phyloP scores from a whole-genome alignment of 1,284 basidiomycete species.

The Cryptococcus sp. region DNA sequence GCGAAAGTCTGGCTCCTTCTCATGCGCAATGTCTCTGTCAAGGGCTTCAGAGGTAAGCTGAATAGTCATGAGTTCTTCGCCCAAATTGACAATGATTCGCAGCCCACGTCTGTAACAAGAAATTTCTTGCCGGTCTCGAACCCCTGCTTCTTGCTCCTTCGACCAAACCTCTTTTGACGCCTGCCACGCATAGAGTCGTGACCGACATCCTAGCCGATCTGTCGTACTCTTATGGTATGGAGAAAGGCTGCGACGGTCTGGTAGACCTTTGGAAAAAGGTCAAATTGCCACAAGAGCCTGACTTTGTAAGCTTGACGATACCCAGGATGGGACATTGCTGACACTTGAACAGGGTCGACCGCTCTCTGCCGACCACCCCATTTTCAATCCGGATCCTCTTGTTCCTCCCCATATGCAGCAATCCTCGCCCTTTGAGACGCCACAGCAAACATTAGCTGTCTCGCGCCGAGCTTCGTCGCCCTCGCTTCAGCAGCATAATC shows the following conservation, averaged over 20 bases:
- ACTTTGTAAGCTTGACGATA: constrained; percentile 34
- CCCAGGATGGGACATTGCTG: neutral
- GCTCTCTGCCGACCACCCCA: constrained; percentile 41
- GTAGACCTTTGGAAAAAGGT: constrained; percentile 48
- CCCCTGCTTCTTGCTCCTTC: constrained; percentile 32
- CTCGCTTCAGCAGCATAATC: constrained; percentile 9
- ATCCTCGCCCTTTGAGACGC: constrained; percentile 8
- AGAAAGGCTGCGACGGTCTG: constrained; percentile 47
- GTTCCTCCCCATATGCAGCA: constrained; percentile 9
- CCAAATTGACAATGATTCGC: constrained; percentile 6
- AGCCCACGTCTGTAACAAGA: constrained; percentile 46
- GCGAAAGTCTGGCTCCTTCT: constrained; percentile 50
- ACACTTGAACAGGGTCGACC: constrained; percentile 34
- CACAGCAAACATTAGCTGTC: constrained; percentile 14
- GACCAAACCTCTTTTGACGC: constrained; percentile 30
- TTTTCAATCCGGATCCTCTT: constrained; percentile 30
- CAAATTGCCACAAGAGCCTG: constrained; percentile 47
- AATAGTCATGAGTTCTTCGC: neutral
- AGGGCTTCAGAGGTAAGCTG: constrained; percentile 43
- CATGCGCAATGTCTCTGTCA: constrained; percentile 41
- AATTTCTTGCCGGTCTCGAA: constrained; percentile 43
- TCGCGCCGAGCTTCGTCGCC: constrained; percentile 19
- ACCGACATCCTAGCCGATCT: constrained; percentile 44
- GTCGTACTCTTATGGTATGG: constrained; percentile 40
- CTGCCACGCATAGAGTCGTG: constrained; percentile 27